Evolutionary conservation across 768 basidiomycete species (phyloP).

Genomic region (Tulasnella sp.): DNA sequence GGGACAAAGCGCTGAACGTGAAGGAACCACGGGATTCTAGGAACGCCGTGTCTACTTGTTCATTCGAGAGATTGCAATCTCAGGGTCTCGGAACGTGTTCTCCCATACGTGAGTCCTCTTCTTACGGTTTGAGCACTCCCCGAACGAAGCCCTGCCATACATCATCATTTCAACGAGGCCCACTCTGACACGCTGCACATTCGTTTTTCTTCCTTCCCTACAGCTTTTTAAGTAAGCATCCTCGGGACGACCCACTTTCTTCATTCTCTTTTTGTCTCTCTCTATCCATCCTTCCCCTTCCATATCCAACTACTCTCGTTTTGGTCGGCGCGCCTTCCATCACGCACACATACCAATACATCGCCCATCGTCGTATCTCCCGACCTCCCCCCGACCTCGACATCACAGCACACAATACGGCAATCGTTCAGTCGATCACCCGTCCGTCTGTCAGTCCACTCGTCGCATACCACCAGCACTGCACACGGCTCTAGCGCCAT

Average conservation of each 20-base stretch:
- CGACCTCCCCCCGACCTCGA: neutral
- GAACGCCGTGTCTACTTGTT: too few relatives aligned
- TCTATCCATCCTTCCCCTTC: neutral
- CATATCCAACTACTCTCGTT: neutral
- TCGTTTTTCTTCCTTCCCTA: neutral
- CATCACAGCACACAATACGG: neutral
- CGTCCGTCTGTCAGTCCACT: neutral
- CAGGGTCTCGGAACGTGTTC: too few relatives aligned
- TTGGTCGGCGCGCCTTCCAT: neutral
- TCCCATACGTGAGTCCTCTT: too few relatives aligned
- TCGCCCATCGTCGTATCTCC: neutral
- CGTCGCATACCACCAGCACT: neutral
- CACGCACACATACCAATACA: neutral
- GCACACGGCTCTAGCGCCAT: neutral
- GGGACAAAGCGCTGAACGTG: too few relatives aligned
- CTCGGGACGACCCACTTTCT: neutral
- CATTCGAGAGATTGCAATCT: too few relatives aligned
- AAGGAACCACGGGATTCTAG: too few relatives aligned
- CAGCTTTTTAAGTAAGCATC: neutral
- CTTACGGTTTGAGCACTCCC: too few relatives aligned
- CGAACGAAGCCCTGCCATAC: too few relatives aligned
- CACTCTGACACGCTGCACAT: conserved; percentile 1
- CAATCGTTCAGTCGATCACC: conserved; percentile 6
- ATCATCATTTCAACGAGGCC: too few relatives aligned
- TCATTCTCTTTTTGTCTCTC: neutral